These are phyloP conservation scores for Mortierella sp. DNA, from an alignment of 371 early-diverging fungal genomes.

Conservation along the genomic window DNA sequence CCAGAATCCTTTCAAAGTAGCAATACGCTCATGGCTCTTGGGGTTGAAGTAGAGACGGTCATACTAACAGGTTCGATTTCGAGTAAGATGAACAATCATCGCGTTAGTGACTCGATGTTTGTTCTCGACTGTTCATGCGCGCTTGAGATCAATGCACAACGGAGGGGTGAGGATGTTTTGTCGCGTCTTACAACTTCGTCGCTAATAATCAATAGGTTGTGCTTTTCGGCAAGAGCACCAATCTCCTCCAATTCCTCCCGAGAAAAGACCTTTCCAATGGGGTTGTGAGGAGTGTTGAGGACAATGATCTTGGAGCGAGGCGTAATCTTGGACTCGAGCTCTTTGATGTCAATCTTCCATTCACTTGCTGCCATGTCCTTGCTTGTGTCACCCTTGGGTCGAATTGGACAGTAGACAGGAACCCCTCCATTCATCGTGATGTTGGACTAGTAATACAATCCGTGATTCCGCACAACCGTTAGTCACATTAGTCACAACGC, in stretches of 20 bases:
- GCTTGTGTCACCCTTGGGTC: constrained; percentile 60
- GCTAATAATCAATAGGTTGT: constrained; percentile 88
- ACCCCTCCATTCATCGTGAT: constrained; percentile 91
- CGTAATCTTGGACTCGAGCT: constrained; percentile 82
- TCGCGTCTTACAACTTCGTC: constrained; percentile 85
- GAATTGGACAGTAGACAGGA: constrained; percentile 87
- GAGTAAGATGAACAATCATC: too few relatives aligned
- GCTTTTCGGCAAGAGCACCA: constrained; percentile 80
- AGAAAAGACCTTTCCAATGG: constrained; percentile 89
- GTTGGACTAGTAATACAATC: constrained; percentile 64
- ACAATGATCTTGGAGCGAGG: constrained; percentile 88
- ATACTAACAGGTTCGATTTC: constrained; percentile 70
- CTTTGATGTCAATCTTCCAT: constrained; percentile 88
- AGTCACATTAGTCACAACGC: neutral
- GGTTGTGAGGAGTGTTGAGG: constrained; percentile 97
- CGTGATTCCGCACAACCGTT: neutral
- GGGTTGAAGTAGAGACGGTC: constrained; percentile 89
- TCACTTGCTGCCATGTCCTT: constrained; percentile 70
- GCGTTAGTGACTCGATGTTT: too few relatives aligned
- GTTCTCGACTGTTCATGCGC: too few relatives aligned
- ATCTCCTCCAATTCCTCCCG: constrained; percentile 83
- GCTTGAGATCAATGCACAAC: too few relatives aligned
- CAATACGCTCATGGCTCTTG: constrained; percentile 77
- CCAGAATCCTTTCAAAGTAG: constrained; percentile 87
- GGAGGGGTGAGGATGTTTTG: too few relatives aligned